These are phyloP conservation scores for Fusarium austroafricanum DNA, from an alignment of 2,329 filamentous ascomycete genomes.

Conservation along the genomic window DNA sequence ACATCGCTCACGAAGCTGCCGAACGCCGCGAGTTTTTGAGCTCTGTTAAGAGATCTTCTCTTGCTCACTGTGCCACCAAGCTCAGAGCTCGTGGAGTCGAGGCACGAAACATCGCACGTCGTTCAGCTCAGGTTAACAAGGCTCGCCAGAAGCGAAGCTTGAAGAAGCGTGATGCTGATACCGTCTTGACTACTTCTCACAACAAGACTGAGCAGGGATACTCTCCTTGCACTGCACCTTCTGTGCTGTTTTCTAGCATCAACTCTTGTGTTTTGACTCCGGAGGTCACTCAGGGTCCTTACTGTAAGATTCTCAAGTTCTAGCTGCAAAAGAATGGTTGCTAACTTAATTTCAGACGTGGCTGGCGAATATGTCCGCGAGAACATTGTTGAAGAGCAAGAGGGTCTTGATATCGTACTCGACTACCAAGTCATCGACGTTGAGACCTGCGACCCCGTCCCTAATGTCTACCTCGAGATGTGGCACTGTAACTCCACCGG, in stretches of 20 bases:
- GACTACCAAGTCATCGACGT: slow-evolving; percentile 60
- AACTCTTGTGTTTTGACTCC: slow-evolving; percentile 61
- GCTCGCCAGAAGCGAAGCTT: slow-evolving; percentile 55
- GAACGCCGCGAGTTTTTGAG: slow-evolving; percentile 60
- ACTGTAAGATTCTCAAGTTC: slow-evolving; percentile 45
- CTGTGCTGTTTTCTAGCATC: slow-evolving; percentile 54
- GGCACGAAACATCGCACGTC: slow-evolving; percentile 58
- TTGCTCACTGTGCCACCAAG: slow-evolving; percentile 60
- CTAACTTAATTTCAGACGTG: slow-evolving; percentile 38
- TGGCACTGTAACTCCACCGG: slow-evolving; percentile 62
- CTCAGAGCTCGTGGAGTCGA: slow-evolving; percentile 61
- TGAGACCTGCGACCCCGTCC: slow-evolving; percentile 57
- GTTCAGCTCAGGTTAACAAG: slow-evolving; percentile 54
- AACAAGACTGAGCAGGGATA: slow-evolving; percentile 53
- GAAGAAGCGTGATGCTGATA: slow-evolving; percentile 50
- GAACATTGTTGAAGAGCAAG: slow-evolving; percentile 56
- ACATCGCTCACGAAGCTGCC: slow-evolving; percentile 59
- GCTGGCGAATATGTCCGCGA: slow-evolving; percentile 50
- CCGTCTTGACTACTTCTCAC: slow-evolving; percentile 49
- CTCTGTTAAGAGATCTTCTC: slow-evolving; percentile 53
- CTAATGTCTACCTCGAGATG: slow-evolving; percentile 56
- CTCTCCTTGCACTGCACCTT: slow-evolving; percentile 46
- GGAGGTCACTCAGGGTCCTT: slow-evolving; percentile 63
- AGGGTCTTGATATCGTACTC: slow-evolving; percentile 55
- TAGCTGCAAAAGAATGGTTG: not conserved